Evolutionary conservation across 1,284 basidiomycete species (phyloP).

Genomic region (Ganoderma boninense): DNA sequence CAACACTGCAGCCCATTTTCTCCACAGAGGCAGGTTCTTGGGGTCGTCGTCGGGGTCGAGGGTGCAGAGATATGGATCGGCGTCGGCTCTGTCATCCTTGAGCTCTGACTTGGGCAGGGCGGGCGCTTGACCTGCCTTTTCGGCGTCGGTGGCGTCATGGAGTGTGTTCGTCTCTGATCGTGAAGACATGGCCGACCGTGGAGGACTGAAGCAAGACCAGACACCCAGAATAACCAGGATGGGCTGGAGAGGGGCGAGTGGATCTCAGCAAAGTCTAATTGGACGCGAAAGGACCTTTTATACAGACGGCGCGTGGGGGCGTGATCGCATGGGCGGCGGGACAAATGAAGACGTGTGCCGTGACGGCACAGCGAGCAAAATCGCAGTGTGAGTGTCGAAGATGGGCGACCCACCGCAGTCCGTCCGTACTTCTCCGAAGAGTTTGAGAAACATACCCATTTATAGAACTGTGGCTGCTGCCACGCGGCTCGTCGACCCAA

Average conservation of each 20-base stretch:
- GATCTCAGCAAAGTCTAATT: not conserved
- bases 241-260: not conserved
- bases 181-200: not conserved
- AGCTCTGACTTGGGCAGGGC: not conserved
- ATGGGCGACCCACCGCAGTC: not conserved
- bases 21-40: slow-evolving; percentile 51
- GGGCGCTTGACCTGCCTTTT: slow-evolving; percentile 14
- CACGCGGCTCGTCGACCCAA: not conserved
- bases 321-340: not conserved
- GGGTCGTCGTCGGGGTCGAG: slow-evolving; percentile 63
- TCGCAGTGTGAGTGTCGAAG: no score
- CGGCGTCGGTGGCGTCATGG: slow-evolving; percentile 22
- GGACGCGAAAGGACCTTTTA: not conserved
- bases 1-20: slow-evolving; percentile 67
- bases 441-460: not conserved
- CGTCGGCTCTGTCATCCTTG: not conserved
- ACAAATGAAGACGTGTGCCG: not conserved
- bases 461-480: not conserved
- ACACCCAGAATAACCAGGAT: not conserved
- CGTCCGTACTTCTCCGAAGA: not conserved
- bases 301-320: not conserved
- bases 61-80: slow-evolving; percentile 39
- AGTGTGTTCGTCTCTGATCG: slow-evolving; percentile 29
- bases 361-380: no score
- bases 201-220: not conserved